These are phyloP conservation scores for Linum tenue DNA, from an alignment of 345 rosid genomes.

Conservation along the genomic window DNA sequence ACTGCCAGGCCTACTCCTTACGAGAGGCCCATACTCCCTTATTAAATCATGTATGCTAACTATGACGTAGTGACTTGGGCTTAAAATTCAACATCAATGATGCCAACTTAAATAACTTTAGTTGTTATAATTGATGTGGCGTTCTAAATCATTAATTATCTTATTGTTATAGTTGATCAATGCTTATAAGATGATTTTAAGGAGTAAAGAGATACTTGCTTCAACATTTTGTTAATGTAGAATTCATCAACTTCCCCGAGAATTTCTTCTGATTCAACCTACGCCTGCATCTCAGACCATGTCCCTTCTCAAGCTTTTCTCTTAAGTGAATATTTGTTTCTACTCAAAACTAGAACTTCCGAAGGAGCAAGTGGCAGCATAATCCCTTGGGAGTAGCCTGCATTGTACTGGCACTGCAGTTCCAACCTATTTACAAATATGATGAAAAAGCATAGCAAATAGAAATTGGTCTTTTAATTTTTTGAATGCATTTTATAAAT, in stretches of 20 bases:
- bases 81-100: no score
- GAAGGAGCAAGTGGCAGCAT: conserved; percentile 81
- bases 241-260: conserved; percentile 46
- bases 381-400: conserved; percentile 65
- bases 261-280: conserved; percentile 55
- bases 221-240: conserved; percentile 45
- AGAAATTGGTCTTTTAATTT: conserved; percentile 1
- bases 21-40: no score
- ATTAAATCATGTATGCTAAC: no score
- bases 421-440: conserved; percentile 95
- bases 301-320: conserved; percentile 25
- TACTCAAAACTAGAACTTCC: conserved; percentile 68
- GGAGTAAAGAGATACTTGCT: conserved; percentile 62
- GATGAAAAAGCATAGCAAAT: conserved; percentile 7
- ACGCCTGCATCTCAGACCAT: conserved; percentile 48
- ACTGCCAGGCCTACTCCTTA: no score
- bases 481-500: neutral
- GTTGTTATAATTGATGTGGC: no score
- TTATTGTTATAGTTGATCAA: no score
- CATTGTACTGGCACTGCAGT: conserved; percentile 83
- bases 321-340: conserved; percentile 46
- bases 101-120: no score
- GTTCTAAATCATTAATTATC: no score
- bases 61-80: no score
- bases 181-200: no score